Percentiles rank a stretch among this genome's conserved stretches.
Evolutionary conservation across 148 eudicot species (phyloP).

Genomic region (Chenopodium suecicum): DNA sequence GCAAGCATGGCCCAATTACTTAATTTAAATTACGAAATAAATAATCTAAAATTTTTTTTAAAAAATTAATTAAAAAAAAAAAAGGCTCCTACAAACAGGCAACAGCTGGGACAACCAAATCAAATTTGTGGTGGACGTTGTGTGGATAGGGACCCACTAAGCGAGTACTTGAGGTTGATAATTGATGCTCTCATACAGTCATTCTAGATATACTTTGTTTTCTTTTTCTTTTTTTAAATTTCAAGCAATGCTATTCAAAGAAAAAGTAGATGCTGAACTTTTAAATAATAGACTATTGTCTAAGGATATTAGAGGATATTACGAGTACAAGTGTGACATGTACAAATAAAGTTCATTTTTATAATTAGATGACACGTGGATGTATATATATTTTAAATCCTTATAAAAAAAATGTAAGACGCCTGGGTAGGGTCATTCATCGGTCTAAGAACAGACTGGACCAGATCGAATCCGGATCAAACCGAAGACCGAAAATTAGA

Average conservation of each 20-base stretch:
- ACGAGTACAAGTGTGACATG: not conserved
- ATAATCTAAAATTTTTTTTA: no score
- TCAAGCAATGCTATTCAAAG: not conserved
- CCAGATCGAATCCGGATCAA: no score
- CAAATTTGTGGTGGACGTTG: conserved; percentile 21
- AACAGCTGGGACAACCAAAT: conserved; percentile 8
- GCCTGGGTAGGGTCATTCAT: no score
- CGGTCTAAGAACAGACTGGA: no score
- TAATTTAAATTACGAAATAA: no score
- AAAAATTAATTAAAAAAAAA: no score
- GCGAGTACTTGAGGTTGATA: no score
- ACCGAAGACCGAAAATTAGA: no score
- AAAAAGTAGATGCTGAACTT: not conserved
- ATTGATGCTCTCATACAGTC: not conserved
- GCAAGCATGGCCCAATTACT: no score
- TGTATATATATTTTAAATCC: no score
- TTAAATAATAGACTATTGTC: not conserved
- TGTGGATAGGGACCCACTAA: conserved; percentile 1
- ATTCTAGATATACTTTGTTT: not conserved
- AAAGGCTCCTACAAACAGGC: not conserved
- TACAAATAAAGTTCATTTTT: not conserved
- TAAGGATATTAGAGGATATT: not conserved
- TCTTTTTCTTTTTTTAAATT: not conserved
- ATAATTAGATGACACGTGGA: not conserved
- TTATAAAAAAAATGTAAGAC: no score